These are phyloP conservation scores for Agarophyton chilense DNA, from an alignment of 23 red algal species.

Conservation along the genomic window DNA sequence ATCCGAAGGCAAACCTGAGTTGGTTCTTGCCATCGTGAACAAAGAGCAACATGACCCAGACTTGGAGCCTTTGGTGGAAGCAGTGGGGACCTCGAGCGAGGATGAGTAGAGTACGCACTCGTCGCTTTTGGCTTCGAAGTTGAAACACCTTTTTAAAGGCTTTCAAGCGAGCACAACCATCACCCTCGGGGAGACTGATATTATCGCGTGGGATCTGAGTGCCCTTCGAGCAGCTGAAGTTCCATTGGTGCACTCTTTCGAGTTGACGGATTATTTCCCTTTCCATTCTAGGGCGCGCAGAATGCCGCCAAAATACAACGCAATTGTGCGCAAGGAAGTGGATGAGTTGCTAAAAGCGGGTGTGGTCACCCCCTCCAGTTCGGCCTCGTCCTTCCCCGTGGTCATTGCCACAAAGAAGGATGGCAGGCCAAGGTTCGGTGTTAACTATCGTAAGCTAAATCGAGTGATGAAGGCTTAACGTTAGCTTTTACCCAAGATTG, in stretches of 20 bases:
- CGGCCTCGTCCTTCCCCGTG: no score
- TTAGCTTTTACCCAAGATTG: no score
- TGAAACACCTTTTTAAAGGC: not conserved
- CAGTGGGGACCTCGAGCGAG: not conserved
- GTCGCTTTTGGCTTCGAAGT: not conserved
- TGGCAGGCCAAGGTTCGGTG: no score
- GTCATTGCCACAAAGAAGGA: no score
- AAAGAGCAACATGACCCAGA: not conserved
- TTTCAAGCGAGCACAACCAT: not conserved
- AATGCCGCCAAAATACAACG: no score
- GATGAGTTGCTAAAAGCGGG: no score
- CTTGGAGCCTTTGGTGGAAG: not conserved
- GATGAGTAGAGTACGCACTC: not conserved
- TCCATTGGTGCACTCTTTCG: not conserved
- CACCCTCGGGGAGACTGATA: not conserved
- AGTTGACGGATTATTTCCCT: not conserved
- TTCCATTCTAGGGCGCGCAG: not conserved
- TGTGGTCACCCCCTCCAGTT: not conserved
- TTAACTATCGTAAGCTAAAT: no score
- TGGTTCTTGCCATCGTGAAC: no score
- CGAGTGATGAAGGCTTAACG: no score
- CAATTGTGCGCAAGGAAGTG: no score
- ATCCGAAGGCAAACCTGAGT: no score
- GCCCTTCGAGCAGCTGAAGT: not conserved
- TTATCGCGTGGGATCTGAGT: no score